Percentiles rank a stretch among this genome's conserved stretches.
These are phyloP conservation scores for Termitomyces sp. DNA, from an alignment of 768 basidiomycete genomes.

Conservation along the genomic window DNA sequence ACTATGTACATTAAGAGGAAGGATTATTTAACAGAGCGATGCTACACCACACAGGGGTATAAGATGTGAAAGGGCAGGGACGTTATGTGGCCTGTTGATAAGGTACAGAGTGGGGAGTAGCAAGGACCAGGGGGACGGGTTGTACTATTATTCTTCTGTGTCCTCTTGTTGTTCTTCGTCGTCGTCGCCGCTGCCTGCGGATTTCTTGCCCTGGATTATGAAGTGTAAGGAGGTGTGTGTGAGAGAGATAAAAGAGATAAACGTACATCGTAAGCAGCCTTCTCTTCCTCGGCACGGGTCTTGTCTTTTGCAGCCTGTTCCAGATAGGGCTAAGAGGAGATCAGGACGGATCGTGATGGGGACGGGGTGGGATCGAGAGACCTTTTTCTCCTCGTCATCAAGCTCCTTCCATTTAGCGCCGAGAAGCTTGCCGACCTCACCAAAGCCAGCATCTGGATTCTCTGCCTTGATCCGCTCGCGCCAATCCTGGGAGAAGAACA, in stretches of 20 bases:
- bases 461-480: conserved; percentile 92
- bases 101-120: conserved; percentile 5
- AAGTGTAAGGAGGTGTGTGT: background rate
- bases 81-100: conserved; percentile 5
- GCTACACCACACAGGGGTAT: conserved; percentile 10
- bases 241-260: background rate
- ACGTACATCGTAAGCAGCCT: conserved; percentile 44
- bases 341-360: background rate
- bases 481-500: conserved; percentile 98
- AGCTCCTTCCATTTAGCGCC: conserved; percentile 98
- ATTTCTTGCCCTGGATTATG: conserved; percentile 21
- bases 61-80: background rate
- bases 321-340: conserved; percentile 64
- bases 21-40: background rate
- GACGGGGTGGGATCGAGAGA: conserved; percentile 18
- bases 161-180: conserved; percentile 24
- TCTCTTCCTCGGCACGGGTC: conserved; percentile 79
- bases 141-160: conserved; percentile 24
- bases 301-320: conserved; percentile 88
- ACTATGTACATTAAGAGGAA: conserved; percentile 3
- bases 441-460: conserved; percentile 93
- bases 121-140: background rate
- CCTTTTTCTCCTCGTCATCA: conserved; percentile 88
- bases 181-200: conserved; percentile 23
- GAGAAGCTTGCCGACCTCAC: conserved; percentile 91